phyloP scores from a whole-genome alignment of 78 protist species.

The Bigelowiella natans region DNA sequence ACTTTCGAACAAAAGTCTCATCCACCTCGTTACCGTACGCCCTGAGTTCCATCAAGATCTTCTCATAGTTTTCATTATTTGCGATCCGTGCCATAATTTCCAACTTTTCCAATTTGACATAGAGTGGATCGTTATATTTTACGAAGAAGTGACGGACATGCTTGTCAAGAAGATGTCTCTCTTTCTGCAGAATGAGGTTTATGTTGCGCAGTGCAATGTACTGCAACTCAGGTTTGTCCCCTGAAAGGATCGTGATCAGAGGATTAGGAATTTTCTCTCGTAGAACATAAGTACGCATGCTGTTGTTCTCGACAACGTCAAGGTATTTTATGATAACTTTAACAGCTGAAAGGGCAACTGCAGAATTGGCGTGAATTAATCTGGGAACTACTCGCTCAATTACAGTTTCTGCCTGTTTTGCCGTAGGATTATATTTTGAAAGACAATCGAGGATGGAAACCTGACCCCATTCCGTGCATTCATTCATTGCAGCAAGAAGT shows the following conservation, averaged over 20 bases:
- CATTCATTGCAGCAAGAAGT: constrained; percentile 69
- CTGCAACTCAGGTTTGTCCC: constrained; percentile 81
- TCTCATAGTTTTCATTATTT: constrained; percentile 67
- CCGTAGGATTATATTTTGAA: constrained; percentile 50
- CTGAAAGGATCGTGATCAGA: constrained; percentile 62
- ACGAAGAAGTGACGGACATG: constrained; percentile 76
- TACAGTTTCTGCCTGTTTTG: constrained; percentile 74
- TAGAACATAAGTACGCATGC: not conserved
- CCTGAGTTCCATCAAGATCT: constrained; percentile 76
- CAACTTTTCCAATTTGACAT: constrained; percentile 96
- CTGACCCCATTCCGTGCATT: constrained; percentile 75
- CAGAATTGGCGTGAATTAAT: constrained; percentile 89
- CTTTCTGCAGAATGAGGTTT: constrained; percentile 74
- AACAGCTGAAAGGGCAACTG: constrained; percentile 89
- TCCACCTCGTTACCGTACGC: constrained; percentile 70
- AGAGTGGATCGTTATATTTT: constrained; percentile 96
- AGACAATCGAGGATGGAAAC: constrained; percentile 88
- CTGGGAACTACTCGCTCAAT: constrained; percentile 91
- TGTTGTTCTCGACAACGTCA: constrained; percentile 30
- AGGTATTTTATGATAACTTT: constrained; percentile 60
- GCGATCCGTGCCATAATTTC: constrained; percentile 89
- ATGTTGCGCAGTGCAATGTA: constrained; percentile 95
- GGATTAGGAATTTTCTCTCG: constrained; percentile 37
- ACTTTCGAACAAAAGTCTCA: constrained; percentile 87
- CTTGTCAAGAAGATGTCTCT: constrained; percentile 62